Evolutionary conservation across 768 basidiomycete genomes (phyloP), one percentile per base, ranked within the genome.

Genomic region (Melanogaster broomeanus): DNA sequence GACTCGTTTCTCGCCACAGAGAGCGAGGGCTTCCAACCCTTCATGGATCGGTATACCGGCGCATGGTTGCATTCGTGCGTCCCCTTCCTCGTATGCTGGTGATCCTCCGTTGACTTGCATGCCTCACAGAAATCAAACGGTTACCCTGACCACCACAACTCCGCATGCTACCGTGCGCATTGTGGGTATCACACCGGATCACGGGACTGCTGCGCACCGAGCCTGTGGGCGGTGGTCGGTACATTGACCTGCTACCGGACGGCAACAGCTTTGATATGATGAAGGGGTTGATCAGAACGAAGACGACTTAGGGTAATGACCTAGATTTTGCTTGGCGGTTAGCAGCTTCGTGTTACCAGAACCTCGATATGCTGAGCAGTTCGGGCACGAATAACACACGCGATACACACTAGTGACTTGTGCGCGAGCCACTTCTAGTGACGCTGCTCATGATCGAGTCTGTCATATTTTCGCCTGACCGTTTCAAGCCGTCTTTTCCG

Each of bases 231-330:
- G 61, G 62, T 35, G 69, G 60, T 12, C 59, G 40, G 50, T 95
- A 80, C 63, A 86, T 98, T 46, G 94, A 99, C 69, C 70, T 99
- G 18, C 97, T 97, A 66, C 97, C 97, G 2, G 94, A 98, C 62
- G 93, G 94, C 44, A 99, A 99, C 66, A 92, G 92, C 61, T 98
- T 98, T 59, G 96, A 98, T 69, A 76, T 98, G 57, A 89, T 97
- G 89, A 80, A 84, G 31, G 92, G 93, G 28, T 66, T 96, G 67
- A 95, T 96, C 59, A 61, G 48, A 42, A 53, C 52, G 4, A 69
- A 65, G 42, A 44, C 52, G 7, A 49, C 22, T 34, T 63, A 61
- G 45, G 5, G 4, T 15, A 28, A 37, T 19, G 19, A 6, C 19
- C 28, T 34, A 9, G 35, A 33, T 12, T 31, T 31, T 31, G 31